Percentiles rank a stretch among this genome's conserved stretches.
phyloP scores from a whole-genome alignment of 2,329 filamentous ascomycete species.

The Botryotinia convoluta region DNA sequence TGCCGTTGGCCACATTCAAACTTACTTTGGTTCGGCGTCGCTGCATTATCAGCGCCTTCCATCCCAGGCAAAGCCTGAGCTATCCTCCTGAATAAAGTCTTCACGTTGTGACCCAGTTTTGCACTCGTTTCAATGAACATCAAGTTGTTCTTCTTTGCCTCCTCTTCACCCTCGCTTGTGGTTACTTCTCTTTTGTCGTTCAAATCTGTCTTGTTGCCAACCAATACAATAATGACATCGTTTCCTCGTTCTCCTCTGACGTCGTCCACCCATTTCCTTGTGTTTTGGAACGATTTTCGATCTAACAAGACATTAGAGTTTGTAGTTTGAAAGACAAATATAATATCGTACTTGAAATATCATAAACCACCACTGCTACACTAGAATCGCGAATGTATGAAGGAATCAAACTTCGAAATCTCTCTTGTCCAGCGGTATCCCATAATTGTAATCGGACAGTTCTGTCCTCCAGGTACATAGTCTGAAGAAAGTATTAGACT shows the following conservation, averaged over 20 bases:
- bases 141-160: slow-evolving; percentile 94
- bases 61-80: slow-evolving; percentile 96
- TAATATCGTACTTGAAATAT: slow-evolving; percentile 75
- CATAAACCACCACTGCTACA: slow-evolving; percentile 97
- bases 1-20: slow-evolving; percentile 31
- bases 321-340: neutral
- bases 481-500: slow-evolving; percentile 51
- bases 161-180: slow-evolving; percentile 92
- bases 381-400: slow-evolving; percentile 98
- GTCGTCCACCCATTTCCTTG: slow-evolving; percentile 98
- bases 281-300: slow-evolving; percentile 97
- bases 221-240: slow-evolving; percentile 97
- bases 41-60: slow-evolving; percentile 83
- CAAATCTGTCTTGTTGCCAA: slow-evolving; percentile 98
- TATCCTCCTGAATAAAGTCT: slow-evolving; percentile 95
- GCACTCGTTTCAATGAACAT: slow-evolving; percentile 99
- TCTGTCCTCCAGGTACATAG: slow-evolving; percentile 98
- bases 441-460: slow-evolving; percentile 96
- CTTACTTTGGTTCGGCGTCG: slow-evolving; percentile 73
- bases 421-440: slow-evolving; percentile 97
- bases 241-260: slow-evolving; percentile 94
- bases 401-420: slow-evolving; percentile 94
- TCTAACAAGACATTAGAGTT: slow-evolving; percentile 49
- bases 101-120: slow-evolving; percentile 97
- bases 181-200: slow-evolving; percentile 98